These are phyloP conservation scores for Fagus sylvatica DNA, from an alignment of 306 rosid species.

Conservation along the genomic window DNA sequence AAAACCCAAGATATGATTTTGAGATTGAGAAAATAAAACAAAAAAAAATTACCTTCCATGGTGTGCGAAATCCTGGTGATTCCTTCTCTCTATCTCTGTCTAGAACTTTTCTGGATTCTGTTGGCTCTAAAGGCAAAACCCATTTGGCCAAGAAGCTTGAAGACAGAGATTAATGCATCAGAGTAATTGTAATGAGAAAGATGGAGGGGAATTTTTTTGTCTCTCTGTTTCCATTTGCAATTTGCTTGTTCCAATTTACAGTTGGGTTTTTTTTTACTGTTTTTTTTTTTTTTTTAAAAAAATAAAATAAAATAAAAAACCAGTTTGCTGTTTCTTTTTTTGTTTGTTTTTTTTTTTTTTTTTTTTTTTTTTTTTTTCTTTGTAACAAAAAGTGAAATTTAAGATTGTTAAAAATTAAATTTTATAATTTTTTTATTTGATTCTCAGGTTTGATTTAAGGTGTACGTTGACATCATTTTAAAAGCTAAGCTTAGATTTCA, in stretches of 20 bases:
- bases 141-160: constrained; percentile 34
- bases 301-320: no score
- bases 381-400: not conserved
- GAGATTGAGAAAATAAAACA: constrained; percentile 9
- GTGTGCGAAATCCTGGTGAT: constrained; percentile 29
- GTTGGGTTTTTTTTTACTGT: not conserved
- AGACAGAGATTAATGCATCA: constrained; percentile 28
- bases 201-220: constrained; percentile 16
- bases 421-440: no score
- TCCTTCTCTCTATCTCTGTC: constrained; percentile 8
- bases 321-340: not conserved
- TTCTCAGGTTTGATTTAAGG: no score
- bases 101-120: constrained; percentile 35
- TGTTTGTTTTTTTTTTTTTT: not conserved
- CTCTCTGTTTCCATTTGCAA: constrained; percentile 29
- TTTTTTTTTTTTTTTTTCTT: not conserved
- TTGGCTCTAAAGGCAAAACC: constrained; percentile 41
- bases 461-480: no score
- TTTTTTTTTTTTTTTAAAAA: not conserved
- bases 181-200: not conserved
- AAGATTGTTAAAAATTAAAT: no score
- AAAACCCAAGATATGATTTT: constrained; percentile 32
- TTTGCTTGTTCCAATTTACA: constrained; percentile 42
- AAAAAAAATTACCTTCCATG: constrained; percentile 76
- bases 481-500: no score